A percentile compares a stretch with the other conserved stretches of the same genome.
Conservation (phyloP, 306 rosid genomes). For the Lablab purpureus region DNA sequence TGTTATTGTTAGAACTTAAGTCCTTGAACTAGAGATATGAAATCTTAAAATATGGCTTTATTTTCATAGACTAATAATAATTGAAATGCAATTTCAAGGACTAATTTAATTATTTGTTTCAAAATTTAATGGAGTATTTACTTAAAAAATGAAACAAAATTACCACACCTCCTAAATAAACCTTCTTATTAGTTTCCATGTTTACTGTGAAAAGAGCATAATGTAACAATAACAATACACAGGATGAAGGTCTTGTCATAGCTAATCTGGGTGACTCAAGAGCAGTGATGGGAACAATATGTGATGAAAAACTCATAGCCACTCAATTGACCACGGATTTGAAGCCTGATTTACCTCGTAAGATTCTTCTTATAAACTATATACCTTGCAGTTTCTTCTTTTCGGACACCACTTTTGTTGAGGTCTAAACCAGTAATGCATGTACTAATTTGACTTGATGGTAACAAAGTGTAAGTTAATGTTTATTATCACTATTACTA, state of each 20-base stretch:
- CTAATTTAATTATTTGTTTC: too few species aligned
- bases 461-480: too few species aligned
- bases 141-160: too few species aligned
- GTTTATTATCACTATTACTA: too few species aligned
- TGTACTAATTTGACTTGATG: too few species aligned
- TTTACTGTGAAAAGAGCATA: not conserved
- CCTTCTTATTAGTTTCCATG: not conserved
- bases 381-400: not conserved
- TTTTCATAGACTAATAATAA: too few species aligned
- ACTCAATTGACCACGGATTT: constrained; percentile 78
- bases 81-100: too few species aligned
- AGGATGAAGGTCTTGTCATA: constrained; percentile 70
- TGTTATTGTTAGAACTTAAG: too few species aligned
- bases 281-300: constrained; percentile 72
- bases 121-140: too few species aligned
- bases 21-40: too few species aligned
- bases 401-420: not conserved
- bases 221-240: constrained; percentile 30
- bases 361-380: constrained; percentile 38
- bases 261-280: constrained; percentile 91
- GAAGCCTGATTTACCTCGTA: constrained; percentile 77
- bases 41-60: too few species aligned
- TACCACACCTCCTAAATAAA: not conserved
- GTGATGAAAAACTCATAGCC: constrained; percentile 53
- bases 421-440: not conserved